Conservation (phyloP, 257 asterid species). For the Fraxinus americana region DNA sequence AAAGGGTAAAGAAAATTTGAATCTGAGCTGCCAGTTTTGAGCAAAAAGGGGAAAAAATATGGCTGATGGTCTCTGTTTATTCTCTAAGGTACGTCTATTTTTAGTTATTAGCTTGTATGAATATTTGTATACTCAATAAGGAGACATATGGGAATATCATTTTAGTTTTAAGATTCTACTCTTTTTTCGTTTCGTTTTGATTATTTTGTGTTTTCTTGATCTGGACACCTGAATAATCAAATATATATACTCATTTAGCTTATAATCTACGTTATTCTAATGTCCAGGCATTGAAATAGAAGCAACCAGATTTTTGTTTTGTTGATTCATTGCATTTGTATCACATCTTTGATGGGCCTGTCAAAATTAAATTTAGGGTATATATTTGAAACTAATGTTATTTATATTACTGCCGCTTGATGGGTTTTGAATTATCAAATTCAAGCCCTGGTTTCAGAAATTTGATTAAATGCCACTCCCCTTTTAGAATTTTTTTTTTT, state of each 20-base stretch:
- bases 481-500: neutral
- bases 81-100: slow-evolving; percentile 54
- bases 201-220: slow-evolving; percentile 29
- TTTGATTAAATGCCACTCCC: slow-evolving; percentile 4
- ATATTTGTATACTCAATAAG: too few relatives aligned
- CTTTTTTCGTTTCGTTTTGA: too few relatives aligned
- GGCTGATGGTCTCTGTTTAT: slow-evolving; percentile 70
- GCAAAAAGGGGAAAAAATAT: slow-evolving; percentile 33
- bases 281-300: slow-evolving; percentile 3
- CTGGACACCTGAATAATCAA: slow-evolving; percentile 24
- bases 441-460: slow-evolving; percentile 2
- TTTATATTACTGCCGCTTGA: slow-evolving; percentile 8
- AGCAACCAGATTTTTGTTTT: slow-evolving; percentile 15
- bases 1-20: slow-evolving; percentile 46
- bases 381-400: neutral
- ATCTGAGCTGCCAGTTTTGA: slow-evolving; percentile 32
- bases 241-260: slow-evolving; percentile 12
- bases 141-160: too few relatives aligned
- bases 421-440: neutral
- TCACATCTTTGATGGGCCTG: slow-evolving; percentile 15
- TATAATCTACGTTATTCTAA: slow-evolving; percentile 11
- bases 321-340: neutral
- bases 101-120: slow-evolving; percentile 19
- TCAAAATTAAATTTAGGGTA: slow-evolving; percentile 7
- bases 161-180: too few relatives aligned